phyloP scores from a whole-genome alignment of 2,329 filamentous ascomycete genomes.

The Colletotrichum sp. region DNA sequence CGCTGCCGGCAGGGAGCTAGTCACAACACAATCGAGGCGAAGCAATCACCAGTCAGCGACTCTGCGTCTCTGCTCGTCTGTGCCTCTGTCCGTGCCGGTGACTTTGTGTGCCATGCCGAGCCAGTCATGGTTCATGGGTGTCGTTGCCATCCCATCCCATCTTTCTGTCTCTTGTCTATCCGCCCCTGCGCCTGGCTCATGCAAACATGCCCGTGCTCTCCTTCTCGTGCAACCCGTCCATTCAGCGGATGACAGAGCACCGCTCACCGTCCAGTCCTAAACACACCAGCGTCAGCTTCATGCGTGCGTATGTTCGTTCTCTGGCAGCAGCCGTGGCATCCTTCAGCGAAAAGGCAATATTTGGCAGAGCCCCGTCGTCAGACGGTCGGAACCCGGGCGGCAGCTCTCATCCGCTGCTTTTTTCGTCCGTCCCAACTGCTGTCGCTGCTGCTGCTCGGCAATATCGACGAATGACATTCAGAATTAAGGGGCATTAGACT shows the following conservation, averaged over 20 bases:
- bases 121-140: conserved; percentile 1
- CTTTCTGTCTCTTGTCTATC: not conserved
- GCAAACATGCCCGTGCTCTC: conserved; percentile 7
- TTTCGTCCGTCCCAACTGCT: conserved; percentile 4
- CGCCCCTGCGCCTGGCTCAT: not conserved
- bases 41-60: conserved; percentile 17
- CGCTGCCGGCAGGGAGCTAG: conserved; percentile 11
- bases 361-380: not conserved
- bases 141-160: conserved; percentile 8
- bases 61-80: conserved; percentile 10
- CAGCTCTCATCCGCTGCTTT: not conserved
- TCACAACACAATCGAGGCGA: conserved; percentile 19
- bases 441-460: not conserved
- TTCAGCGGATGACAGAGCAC: conserved; percentile 16
- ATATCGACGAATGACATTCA: not conserved
- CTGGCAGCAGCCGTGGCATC: not conserved
- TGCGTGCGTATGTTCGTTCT: not conserved
- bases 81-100: conserved; percentile 12
- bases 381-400: not conserved
- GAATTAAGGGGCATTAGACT: conserved; percentile 1
- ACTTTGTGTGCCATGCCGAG: conserved; percentile 1
- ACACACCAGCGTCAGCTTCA: conserved; percentile 11
- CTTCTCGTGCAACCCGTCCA: not conserved
- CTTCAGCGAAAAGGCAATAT: not conserved
- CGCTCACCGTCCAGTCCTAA: not conserved